Evolutionary conservation across 495 filamentous ascomycete species (phyloP).

Genomic region (Penicillium riverlandense): DNA sequence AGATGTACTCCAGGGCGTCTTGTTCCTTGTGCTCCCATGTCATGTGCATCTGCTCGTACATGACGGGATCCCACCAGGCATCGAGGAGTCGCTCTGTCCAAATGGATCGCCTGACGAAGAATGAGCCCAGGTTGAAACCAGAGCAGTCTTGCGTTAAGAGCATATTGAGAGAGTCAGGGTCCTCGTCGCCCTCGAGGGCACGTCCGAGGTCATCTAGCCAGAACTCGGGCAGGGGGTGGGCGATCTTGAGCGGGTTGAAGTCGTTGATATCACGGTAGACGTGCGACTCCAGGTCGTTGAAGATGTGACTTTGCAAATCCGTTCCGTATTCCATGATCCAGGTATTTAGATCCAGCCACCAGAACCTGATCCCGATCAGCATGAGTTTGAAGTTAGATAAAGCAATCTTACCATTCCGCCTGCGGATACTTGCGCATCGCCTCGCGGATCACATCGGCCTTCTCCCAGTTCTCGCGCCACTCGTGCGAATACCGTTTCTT

Average conservation of each 20-base stretch:
- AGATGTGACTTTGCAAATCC: slow-evolving; percentile 85
- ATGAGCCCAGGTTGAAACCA: slow-evolving; percentile 95
- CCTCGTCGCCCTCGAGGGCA: slow-evolving; percentile 68
- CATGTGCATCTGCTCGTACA: slow-evolving; percentile 99
- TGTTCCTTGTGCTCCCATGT: slow-evolving; percentile 99
- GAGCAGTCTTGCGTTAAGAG: slow-evolving; percentile 90
- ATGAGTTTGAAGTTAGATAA: too few relatives aligned
- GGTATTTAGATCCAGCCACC: slow-evolving; percentile 98
- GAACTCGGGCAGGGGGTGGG: slow-evolving; percentile 62
- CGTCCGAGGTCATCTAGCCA: slow-evolving; percentile 69
- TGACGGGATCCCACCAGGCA: slow-evolving; percentile 97
- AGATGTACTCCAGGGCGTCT: slow-evolving; percentile 88
- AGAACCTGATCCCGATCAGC: slow-evolving; percentile 49
- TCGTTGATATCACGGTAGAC: slow-evolving; percentile 95
- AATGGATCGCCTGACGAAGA: slow-evolving; percentile 75
- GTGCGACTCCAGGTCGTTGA: slow-evolving; percentile 64
- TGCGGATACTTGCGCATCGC: slow-evolving; percentile 89
- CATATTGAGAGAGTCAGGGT: slow-evolving; percentile 70
- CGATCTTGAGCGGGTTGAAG: slow-evolving; percentile 93
- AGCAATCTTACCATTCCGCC: slow-evolving; percentile 60
- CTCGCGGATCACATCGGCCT: slow-evolving; percentile 90
- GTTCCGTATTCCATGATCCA: slow-evolving; percentile 96
- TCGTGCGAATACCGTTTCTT: slow-evolving; percentile 99
- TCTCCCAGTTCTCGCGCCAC: slow-evolving; percentile 99
- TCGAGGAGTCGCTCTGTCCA: slow-evolving; percentile 94